Evolutionary conservation across 2,329 filamentous ascomycete genomes (phyloP).

Genomic region (Botrytis aclada): DNA sequence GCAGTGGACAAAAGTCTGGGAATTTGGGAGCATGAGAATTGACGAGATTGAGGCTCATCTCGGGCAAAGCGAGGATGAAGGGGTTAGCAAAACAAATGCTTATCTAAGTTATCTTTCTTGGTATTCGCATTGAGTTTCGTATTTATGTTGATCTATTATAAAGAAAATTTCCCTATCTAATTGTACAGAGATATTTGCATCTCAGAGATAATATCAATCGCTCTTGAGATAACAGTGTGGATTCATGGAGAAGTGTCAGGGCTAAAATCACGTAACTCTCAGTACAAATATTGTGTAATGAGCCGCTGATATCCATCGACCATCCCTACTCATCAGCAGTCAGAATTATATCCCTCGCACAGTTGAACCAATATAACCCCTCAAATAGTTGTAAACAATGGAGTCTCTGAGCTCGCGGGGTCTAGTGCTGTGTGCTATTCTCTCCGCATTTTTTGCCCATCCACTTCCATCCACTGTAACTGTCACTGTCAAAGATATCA

Average conservation of each 20-base stretch:
- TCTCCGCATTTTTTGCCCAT: neutral
- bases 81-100: neutral
- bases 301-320: neutral
- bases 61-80: neutral
- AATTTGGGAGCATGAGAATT: neutral
- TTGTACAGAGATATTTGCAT: neutral
- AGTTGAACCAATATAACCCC: neutral
- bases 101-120: neutral
- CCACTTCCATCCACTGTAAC: neutral
- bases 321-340: neutral
- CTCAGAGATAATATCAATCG: neutral
- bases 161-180: neutral
- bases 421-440: neutral
- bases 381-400: neutral
- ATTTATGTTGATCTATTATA: neutral
- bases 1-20: neutral
- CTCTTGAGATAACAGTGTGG: neutral
- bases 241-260: neutral
- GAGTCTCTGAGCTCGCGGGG: conserved; percentile 2
- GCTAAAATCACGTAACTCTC: neutral
- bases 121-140: neutral
- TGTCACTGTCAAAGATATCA: neutral
- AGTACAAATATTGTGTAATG: neutral
- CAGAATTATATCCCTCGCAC: neutral
- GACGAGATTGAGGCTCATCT: neutral